Conservation (phyloP, 2,329 filamentous ascomycete genomes). For the Trichoderma aggressivum region DNA sequence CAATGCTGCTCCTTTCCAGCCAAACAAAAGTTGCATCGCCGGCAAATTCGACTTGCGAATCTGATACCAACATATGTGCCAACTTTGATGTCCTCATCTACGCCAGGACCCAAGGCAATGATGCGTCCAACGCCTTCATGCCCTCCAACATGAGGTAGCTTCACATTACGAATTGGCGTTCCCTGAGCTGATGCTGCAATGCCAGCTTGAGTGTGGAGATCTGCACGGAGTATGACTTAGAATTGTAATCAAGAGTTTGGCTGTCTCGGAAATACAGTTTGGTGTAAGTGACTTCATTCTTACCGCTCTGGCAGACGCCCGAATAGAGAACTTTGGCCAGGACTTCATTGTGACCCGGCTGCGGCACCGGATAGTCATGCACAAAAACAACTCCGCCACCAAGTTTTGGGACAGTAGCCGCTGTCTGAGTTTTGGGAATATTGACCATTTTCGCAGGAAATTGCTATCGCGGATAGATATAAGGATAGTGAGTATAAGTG, state of each 20-base stretch:
- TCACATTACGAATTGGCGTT: slow-evolving; percentile 18
- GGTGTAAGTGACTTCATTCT: neutral
- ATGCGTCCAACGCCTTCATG: slow-evolving; percentile 21
- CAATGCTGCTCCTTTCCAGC: slow-evolving; percentile 22
- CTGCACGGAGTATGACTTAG: neutral
- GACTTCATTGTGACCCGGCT: slow-evolving; percentile 22
- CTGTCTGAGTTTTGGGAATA: slow-evolving; percentile 21
- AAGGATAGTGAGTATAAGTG: neutral
- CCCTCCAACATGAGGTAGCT: slow-evolving; percentile 22
- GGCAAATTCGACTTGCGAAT: slow-evolving; percentile 19
- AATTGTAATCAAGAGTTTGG: neutral
- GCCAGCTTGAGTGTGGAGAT: slow-evolving; percentile 21
- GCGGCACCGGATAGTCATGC: slow-evolving; percentile 22
- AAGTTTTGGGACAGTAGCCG: slow-evolving; percentile 21
- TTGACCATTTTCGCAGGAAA: neutral
- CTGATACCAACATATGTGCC: slow-evolving; percentile 19
- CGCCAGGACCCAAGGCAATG: slow-evolving; percentile 18
- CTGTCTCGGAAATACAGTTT: neutral
- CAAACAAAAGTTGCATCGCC: slow-evolving; percentile 19
- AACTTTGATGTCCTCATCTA: slow-evolving; percentile 19
- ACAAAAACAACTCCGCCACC: slow-evolving; percentile 22
- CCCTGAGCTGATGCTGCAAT: slow-evolving; percentile 14
- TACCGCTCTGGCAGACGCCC: slow-evolving; percentile 22
- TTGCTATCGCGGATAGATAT: neutral
- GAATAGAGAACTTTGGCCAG: slow-evolving; percentile 23